These are phyloP conservation scores for Daedaleopsis sinensis DNA, from an alignment of 768 basidiomycete genomes.

Conservation along the genomic window DNA sequence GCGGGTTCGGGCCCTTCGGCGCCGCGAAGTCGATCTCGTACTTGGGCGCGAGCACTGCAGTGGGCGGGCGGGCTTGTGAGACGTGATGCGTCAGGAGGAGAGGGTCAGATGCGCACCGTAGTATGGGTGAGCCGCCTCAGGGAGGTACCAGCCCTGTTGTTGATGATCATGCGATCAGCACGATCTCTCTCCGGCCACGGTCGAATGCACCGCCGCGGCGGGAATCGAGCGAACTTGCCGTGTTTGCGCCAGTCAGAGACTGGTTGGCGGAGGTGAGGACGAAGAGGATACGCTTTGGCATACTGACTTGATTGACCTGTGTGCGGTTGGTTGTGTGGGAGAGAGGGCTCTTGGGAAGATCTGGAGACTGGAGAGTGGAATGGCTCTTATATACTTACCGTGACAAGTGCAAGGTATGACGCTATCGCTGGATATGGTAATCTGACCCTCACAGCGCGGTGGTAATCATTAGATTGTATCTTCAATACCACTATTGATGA, in stretches of 20 bases:
- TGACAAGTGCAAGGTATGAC: no score
- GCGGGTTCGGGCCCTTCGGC: conserved; percentile 62
- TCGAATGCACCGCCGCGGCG: no score
- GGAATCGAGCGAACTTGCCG: conserved; percentile 39
- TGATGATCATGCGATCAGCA: no score
- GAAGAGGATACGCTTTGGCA: conserved; percentile 55
- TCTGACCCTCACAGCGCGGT: no score
- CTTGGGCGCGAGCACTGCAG: conserved; percentile 38
- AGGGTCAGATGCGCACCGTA: conserved; percentile 24
- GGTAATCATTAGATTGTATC: no score
- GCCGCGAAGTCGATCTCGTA: conserved; percentile 48
- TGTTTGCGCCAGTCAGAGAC: conserved; percentile 52
- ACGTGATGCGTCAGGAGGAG: not conserved
- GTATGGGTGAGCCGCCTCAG: conserved; percentile 51
- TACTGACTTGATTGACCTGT: not conserved
- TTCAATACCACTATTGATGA: no score
- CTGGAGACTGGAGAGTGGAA: no score
- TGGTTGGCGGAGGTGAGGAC: conserved; percentile 73
- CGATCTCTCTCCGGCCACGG: no score
- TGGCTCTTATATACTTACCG: no score
- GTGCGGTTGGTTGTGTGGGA: not conserved
- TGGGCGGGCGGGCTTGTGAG: not conserved
- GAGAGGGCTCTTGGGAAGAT: not conserved
- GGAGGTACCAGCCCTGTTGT: conserved; percentile 72
- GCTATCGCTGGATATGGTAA: no score